phyloP scores from a whole-genome alignment of 495 filamentous ascomycete species.

The Penicillium longicatenatum region DNA sequence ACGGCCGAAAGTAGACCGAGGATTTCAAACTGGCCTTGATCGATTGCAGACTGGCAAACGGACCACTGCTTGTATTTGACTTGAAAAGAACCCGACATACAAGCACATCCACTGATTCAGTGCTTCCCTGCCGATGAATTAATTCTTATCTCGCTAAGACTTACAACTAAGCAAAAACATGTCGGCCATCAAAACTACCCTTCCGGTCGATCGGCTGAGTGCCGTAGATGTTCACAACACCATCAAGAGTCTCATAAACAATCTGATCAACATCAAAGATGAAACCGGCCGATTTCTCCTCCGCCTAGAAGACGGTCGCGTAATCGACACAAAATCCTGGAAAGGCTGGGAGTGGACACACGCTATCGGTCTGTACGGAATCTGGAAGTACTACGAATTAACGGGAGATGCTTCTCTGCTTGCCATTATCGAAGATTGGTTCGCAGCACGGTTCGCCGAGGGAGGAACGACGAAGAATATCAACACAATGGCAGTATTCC shows the following conservation, averaged over 20 bases:
- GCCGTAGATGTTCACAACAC: not conserved
- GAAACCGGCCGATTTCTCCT: constrained; percentile 67
- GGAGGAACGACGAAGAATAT: constrained; percentile 11
- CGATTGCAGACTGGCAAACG: not conserved
- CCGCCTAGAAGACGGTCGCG: constrained; percentile 63
- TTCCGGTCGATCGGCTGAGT: not conserved
- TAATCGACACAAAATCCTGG: constrained; percentile 83
- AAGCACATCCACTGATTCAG: not conserved
- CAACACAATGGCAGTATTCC: constrained; percentile 10
- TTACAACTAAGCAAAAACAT: not conserved
- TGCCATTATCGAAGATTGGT: constrained; percentile 9
- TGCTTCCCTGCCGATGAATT: no score
- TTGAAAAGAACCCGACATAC: not conserved
- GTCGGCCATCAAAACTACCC: not conserved
- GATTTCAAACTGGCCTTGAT: not conserved
- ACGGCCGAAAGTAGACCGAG: not conserved
- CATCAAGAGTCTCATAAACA: constrained; percentile 51
- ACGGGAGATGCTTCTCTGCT: constrained; percentile 45
- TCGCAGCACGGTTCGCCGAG: constrained; percentile 11
- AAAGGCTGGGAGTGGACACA: constrained; percentile 81
- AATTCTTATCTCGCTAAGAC: no score
- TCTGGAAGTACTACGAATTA: constrained; percentile 73
- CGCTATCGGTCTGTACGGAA: constrained; percentile 71
- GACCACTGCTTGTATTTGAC: not conserved
- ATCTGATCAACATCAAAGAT: constrained; percentile 70